Percentiles rank a stretch among this genome's conserved stretches.
These are phyloP conservation scores for Penicillium pancosmium DNA, from an alignment of 495 filamentous ascomycete species.

Conservation along the genomic window DNA sequence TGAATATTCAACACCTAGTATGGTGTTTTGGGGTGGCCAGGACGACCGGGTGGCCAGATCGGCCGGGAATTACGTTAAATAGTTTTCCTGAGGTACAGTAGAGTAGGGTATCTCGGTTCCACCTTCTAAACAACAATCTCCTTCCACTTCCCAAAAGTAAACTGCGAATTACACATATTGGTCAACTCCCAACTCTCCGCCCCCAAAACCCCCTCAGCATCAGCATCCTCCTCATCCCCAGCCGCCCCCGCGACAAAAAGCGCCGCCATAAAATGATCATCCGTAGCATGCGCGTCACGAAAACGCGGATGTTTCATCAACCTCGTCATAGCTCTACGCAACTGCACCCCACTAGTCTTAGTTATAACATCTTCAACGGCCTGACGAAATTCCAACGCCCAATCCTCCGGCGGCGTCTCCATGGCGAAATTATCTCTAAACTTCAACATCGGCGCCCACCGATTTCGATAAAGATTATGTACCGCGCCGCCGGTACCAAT, in stretches of 20 bases:
- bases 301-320: conserved; percentile 65
- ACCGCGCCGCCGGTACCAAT: conserved; percentile 65
- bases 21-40: too few relatives aligned
- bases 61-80: too few relatives aligned
- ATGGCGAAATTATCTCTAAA: conserved; percentile 63
- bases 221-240: conserved; percentile 52
- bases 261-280: conserved; percentile 65
- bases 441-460: conserved; percentile 61
- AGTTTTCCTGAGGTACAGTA: too few relatives aligned
- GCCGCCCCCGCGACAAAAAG: conserved; percentile 59
- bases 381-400: conserved; percentile 63
- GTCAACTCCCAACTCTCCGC: conserved; percentile 67
- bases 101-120: neutral
- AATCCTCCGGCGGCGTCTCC: conserved; percentile 55
- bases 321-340: conserved; percentile 52
- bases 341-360: conserved; percentile 48
- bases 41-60: too few relatives aligned
- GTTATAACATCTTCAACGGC: conserved; percentile 56
- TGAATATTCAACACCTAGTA: too few relatives aligned
- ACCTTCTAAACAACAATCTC: conserved; percentile 19
- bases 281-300: conserved; percentile 63
- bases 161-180: conserved; percentile 68
- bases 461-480: conserved; percentile 65
- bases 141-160: conserved; percentile 46
- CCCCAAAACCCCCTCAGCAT: conserved; percentile 39